Conservation (phyloP, 345 rosid species). For the Rhizophora mangle region DNA sequence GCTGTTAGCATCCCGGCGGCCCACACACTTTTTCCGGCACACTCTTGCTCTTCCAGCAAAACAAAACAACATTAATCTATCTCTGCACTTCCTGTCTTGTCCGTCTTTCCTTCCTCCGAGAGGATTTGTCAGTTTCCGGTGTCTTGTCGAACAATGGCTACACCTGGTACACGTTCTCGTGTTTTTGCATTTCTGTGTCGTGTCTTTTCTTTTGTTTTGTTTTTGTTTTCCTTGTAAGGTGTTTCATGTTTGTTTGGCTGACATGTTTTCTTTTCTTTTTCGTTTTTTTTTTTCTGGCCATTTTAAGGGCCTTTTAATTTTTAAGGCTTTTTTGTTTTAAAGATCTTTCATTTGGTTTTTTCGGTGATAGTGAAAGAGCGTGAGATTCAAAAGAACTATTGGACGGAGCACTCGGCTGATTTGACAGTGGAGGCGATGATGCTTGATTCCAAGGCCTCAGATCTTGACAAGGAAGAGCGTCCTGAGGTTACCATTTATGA, state of each 20-base stretch:
- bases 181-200: background rate
- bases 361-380: slow-evolving; percentile 58
- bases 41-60: background rate
- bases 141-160: slow-evolving; percentile 40
- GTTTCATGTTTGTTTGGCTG: slow-evolving; percentile 3
- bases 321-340: background rate
- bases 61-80: too few relatives aligned
- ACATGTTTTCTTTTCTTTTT: too few relatives aligned
- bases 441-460: slow-evolving; percentile 88
- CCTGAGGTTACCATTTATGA: slow-evolving; percentile 54
- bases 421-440: slow-evolving; percentile 88
- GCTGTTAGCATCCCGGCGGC: slow-evolving; percentile 28
- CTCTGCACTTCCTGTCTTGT: background rate
- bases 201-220: background rate
- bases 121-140: background rate
- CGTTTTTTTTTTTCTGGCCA: too few relatives aligned
- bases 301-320: too few relatives aligned
- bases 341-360: background rate
- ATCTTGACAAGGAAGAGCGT: slow-evolving; percentile 95
- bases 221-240: background rate
- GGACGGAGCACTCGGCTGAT: slow-evolving; percentile 75
- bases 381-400: slow-evolving; percentile 69
- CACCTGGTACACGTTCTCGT: slow-evolving; percentile 26
- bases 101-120: background rate
- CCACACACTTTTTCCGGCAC: background rate